These are phyloP conservation scores for Backusella circina DNA, from an alignment of 192 early-diverging fungal species.

Conservation along the genomic window DNA sequence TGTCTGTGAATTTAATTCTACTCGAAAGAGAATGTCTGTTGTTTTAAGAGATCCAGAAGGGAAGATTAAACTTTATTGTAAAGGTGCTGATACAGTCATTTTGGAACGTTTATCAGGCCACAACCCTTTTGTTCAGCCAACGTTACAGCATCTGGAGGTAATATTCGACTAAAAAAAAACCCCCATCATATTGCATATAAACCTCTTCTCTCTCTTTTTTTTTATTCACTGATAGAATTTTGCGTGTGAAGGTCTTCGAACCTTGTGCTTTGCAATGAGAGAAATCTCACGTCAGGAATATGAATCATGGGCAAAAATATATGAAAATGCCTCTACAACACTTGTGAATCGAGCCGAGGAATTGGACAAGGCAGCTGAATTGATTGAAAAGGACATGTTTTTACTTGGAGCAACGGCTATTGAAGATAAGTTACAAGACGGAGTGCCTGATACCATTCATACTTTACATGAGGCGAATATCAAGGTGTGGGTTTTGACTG, in stretches of 20 bases:
- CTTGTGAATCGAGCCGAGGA: constrained; percentile 76
- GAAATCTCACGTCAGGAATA: constrained; percentile 84
- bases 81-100: constrained; percentile 95
- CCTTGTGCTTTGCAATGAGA: constrained; percentile 87
- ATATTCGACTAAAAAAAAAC: constrained; percentile 28
- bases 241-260: constrained; percentile 88
- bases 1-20: constrained; percentile 95
- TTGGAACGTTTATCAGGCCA: constrained; percentile 72
- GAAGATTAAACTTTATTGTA: constrained; percentile 81
- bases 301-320: constrained; percentile 67
- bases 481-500: constrained; percentile 93
- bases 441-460: constrained; percentile 91
- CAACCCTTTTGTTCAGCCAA: constrained; percentile 66
- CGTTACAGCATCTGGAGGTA: constrained; percentile 71
- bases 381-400: constrained; percentile 86
- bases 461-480: constrained; percentile 87
- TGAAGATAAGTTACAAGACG: constrained; percentile 95
- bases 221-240: constrained; percentile 39
- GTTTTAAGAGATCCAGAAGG: constrained; percentile 84
- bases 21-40: constrained; percentile 92
- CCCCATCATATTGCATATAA: neutral
- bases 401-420: constrained; percentile 93
- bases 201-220: neutral
- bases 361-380: constrained; percentile 82
- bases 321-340: constrained; percentile 78